Evolutionary conservation across 176 grass and related monocot genomes (phyloP), one percentile per base, ranked within the genome.

Genomic region (Oryza glumipatula): DNA sequence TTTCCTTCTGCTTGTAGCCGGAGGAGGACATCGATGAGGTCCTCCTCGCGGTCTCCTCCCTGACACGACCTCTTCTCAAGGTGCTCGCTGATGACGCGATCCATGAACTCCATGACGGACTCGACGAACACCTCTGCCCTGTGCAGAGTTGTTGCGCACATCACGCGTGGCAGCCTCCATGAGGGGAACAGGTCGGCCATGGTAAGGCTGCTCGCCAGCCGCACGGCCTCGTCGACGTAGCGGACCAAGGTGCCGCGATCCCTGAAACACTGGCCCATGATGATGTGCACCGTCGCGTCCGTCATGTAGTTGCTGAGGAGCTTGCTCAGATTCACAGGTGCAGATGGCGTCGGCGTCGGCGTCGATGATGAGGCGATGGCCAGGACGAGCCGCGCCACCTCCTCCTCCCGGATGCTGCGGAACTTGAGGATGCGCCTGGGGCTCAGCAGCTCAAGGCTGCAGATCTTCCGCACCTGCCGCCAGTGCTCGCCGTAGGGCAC

Each of bases 51-150:
- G 16, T 52, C 49, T 52, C 49, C 49, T 15, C 30, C 30, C 30
- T 16, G 49, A 6, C 49, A 17, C 49, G 49, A 52, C 49, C 49
- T 52, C 49, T 52, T 52, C 49, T 52, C 49, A 5, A 52, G 49
- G 49, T 52, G 49, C 49, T 85, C 83, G 13, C 3, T 28, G 56
- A 80, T 86, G 41, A 79, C 80, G 56, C 54, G n/a, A 3, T 74
- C 30, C 11, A 79, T 39, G 56, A 86, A 80, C 6, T 21, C 10
- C 28, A n/a, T 11, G 21, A 80, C 1, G 0, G 73, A 65, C 9
- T 30, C 64, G 41, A 26, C 9, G 74, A 43, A 73, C 56, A 15
- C n/a, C 19, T 77, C 28, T 19, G 65, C 11, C 19, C 24, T 23
- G 6, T 30, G 19, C 3, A 14, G 49, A 6, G 49, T 52, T 7